Conservation (phyloP, 2,329 filamentous ascomycete species). For the Alternaria ventricosa region DNA sequence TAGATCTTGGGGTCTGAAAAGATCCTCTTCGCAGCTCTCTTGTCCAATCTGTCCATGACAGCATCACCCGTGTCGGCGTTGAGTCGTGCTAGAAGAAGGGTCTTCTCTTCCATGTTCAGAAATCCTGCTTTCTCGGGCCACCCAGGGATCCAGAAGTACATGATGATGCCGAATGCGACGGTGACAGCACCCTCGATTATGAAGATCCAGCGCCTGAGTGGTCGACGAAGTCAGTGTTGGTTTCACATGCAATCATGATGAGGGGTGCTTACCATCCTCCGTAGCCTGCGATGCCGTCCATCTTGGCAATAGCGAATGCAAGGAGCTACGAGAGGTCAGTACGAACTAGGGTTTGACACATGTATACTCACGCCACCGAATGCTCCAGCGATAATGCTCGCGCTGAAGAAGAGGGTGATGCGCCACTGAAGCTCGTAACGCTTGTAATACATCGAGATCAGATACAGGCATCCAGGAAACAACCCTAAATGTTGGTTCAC, state of each 20-base stretch:
- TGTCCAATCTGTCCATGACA: constrained; percentile 63
- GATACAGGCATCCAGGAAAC: constrained; percentile 35
- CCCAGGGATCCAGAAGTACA: constrained; percentile 61
- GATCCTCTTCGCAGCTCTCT: constrained; percentile 54
- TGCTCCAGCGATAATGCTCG: constrained; percentile 50
- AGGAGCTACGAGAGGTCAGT: constrained; percentile 35
- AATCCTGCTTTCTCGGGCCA: constrained; percentile 50
- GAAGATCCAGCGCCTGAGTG: constrained; percentile 37
- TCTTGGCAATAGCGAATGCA: constrained; percentile 62
- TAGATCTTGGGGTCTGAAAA: constrained; percentile 47
- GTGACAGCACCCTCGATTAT: constrained; percentile 43
- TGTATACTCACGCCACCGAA: constrained; percentile 47
- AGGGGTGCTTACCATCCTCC: constrained; percentile 29
- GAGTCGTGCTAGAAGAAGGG: constrained; percentile 38
- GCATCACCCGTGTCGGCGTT: constrained; percentile 38
- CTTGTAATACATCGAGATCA: constrained; percentile 52
- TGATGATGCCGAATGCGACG: constrained; percentile 48
- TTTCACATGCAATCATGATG: too few species aligned
- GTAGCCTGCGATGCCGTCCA: constrained; percentile 60
- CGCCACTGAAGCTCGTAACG: constrained; percentile 53
- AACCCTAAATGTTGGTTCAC: neutral
- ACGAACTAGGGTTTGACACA: neutral
- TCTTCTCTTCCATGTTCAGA: constrained; percentile 33
- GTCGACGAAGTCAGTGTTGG: neutral
- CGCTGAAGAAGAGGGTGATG: constrained; percentile 51